Conservation (phyloP, 768 basidiomycete species). For the Leccinellum albellum region DNA sequence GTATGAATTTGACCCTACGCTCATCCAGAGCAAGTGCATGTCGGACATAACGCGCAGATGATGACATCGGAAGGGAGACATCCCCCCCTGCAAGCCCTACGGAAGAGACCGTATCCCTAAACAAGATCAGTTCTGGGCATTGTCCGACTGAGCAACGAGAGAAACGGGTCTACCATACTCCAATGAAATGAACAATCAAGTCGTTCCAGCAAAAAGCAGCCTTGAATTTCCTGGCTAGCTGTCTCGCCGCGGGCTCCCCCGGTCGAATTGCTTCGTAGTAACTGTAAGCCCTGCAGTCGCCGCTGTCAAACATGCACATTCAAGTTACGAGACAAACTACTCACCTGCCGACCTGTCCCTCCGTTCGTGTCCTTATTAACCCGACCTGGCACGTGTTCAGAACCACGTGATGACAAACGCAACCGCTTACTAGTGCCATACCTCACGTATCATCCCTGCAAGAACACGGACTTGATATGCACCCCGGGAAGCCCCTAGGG, state of each 20-base stretch:
- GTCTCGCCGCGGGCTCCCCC: background rate
- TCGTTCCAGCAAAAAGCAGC: background rate
- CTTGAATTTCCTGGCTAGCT: background rate
- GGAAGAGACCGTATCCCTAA: background rate
- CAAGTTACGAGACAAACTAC: background rate
- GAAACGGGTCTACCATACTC: background rate
- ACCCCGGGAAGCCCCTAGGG: background rate
- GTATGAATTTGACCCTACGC: background rate
- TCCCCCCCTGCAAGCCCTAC: background rate
- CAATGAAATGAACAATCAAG: background rate
- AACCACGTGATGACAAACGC: background rate
- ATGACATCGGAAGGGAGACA: background rate
- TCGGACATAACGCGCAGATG: background rate
- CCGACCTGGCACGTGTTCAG: background rate
- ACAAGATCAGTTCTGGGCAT: background rate
- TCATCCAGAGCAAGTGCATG: background rate
- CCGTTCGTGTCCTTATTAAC: background rate
- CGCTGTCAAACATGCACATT: background rate
- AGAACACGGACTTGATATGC: background rate
- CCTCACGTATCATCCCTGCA: background rate
- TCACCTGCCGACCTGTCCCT: background rate
- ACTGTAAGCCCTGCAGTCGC: background rate
- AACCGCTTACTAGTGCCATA: background rate
- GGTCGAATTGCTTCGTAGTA: background rate
- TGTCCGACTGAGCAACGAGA: background rate